Evolutionary conservation across 2,329 filamentous ascomycete species (phyloP), one percentile per base, ranked within the genome.

Genomic region (Emmonsiellopsis sp.): DNA sequence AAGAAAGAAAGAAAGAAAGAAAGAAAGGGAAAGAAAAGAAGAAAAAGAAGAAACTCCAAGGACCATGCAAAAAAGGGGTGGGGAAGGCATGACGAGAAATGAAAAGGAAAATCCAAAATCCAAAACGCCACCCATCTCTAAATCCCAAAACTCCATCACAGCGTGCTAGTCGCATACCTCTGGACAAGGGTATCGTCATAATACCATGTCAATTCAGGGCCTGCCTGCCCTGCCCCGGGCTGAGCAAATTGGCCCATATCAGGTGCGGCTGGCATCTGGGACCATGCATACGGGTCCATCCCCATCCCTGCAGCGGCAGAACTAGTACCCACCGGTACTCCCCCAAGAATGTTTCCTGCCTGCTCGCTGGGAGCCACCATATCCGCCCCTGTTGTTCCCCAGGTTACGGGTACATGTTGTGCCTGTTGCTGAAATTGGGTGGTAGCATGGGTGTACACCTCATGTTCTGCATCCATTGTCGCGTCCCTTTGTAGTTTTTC

Each of bases 231-330:
- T n/a, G 35, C 20, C 20, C 20, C 20, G 3, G 35, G 11, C 6
- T 49, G 47, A 15, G 47, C 35, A 41, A 30, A 49, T n/a, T 49
- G 47, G 13, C 30, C 16, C 47, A 49, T 40, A 40, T 49, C 47
- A 15, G 47, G 47, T 26, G 35, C 34, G 2, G 47, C 11, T 31
- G 47, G 10, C 20, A 49, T 41, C 15, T 49, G 47, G 8, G 47
- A 49, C 47, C 47, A 49, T 5, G 16, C 35, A 38, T 40, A 49
- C 40, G 35, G 47, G 11, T 49, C 47, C 16, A 49, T 49, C 16
- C 10, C 47, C 47, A 49, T 49, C 31, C 40, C 16, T 7, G 45
- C 9, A 16, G 15, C 32, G 32, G 31, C 20, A 15, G 35, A 11
- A 37, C 20, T 41, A 8, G 47, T 31, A 7, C 16, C 40, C 30